A percentile compares a stretch with the other conserved stretches of the same genome.
phyloP scores from a whole-genome alignment of 805 yeast genomes.

The Suhomyces sp. region DNA sequence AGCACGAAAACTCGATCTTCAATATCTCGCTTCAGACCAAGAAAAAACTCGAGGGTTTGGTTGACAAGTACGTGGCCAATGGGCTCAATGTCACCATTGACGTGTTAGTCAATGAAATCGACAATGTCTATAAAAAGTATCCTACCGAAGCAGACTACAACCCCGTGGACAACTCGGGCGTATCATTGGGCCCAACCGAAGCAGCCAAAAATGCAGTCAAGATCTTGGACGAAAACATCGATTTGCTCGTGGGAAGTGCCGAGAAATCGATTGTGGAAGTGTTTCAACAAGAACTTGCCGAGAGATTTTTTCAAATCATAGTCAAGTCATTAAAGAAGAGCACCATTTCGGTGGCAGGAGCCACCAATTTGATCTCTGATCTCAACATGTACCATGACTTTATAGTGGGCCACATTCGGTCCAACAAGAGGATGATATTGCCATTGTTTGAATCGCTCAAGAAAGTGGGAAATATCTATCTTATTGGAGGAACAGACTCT shows the following conservation, averaged over 20 bases:
- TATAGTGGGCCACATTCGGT: conserved; percentile 43
- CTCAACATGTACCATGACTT: conserved; percentile 76
- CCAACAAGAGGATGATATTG: conserved; percentile 64
- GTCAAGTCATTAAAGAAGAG: conserved; percentile 73
- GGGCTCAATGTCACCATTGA: conserved; percentile 93
- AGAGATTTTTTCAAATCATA: conserved; percentile 71
- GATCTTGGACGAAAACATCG: conserved; percentile 68
- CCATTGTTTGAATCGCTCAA: conserved; percentile 79
- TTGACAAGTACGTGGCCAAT: conserved; percentile 88
- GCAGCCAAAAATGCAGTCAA: conserved; percentile 65
- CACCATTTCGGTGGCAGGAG: conserved; percentile 76
- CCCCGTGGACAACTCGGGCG: conserved; percentile 33
- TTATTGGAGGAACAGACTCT: conserved; percentile 69
- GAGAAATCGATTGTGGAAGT: conserved; percentile 88
- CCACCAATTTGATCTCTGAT: conserved; percentile 77
- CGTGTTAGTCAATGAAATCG: conserved; percentile 79
- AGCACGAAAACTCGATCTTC: conserved; percentile 71
- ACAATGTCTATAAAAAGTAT: conserved; percentile 51
- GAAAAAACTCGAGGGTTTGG: conserved; percentile 71
- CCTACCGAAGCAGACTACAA: conserved; percentile 63
- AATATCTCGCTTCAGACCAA: conserved; percentile 76
- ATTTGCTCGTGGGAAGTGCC: conserved; percentile 72
- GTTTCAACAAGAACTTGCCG: conserved; percentile 91
- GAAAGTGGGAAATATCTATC: conserved; percentile 77
- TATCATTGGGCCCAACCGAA: conserved; percentile 42